These are phyloP conservation scores for Eucalyptus sp. DNA, from an alignment of 345 rosid genomes.

Conservation along the genomic window DNA sequence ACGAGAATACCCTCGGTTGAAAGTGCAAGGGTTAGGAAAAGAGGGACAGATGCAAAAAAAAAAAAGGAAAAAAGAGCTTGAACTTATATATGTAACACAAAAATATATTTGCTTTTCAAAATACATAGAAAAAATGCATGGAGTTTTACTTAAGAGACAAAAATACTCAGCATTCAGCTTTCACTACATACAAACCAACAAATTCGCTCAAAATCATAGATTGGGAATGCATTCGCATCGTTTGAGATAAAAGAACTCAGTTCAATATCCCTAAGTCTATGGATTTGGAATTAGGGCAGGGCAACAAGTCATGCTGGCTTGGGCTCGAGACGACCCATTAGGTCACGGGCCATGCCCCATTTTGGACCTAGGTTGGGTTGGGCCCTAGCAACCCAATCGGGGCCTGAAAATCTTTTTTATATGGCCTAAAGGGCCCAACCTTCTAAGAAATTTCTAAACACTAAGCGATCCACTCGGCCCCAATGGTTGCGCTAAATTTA, in stretches of 20 bases:
- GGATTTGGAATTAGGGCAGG: not conserved
- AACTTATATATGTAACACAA: not conserved
- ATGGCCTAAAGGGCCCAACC: not conserved
- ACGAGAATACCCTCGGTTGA: not conserved
- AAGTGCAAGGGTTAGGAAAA: not conserved
- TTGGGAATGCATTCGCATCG: rapidly evolving
- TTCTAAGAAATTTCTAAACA: not conserved
- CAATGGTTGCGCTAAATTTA: no score
- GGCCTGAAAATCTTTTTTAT: not conserved
- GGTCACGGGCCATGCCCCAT: not conserved
- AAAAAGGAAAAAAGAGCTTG: not conserved
- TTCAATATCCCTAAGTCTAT: rapidly evolving
- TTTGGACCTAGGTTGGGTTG: not conserved
- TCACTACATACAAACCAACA: not conserved
- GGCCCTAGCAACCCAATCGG: not conserved
- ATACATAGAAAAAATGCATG: rapidly evolving
- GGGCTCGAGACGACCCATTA: not conserved
- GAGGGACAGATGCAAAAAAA: not conserved
- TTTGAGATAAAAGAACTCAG: not conserved
- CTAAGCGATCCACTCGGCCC: not conserved
- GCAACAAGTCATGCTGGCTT: not conserved
- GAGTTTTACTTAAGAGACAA: not conserved
- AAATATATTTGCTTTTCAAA: not conserved
- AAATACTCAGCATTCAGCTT: not conserved
- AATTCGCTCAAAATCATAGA: not conserved